phyloP scores from a whole-genome alignment of 2,329 filamentous ascomycete species.

The Exophiala lecanii-corni region DNA sequence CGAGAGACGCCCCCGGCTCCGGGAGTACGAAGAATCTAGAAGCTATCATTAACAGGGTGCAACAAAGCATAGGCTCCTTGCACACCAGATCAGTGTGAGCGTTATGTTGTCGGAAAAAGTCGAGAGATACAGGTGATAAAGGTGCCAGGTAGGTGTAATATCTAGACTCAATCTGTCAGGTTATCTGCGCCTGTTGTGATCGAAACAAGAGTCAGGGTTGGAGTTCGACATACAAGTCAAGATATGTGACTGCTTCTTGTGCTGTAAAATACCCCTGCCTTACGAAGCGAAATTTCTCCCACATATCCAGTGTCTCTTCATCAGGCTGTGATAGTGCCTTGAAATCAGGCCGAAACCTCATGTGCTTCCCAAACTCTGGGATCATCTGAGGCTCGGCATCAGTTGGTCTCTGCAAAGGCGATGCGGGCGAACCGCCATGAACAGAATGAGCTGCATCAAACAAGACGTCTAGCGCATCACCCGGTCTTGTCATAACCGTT shows the following conservation, averaged over 20 bases:
- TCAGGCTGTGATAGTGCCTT: not conserved
- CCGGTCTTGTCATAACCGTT: not conserved
- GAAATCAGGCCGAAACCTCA: too few species aligned
- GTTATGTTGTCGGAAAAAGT: constrained; percentile 47
- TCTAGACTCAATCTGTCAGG: too few species aligned
- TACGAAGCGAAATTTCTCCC: constrained; percentile 44
- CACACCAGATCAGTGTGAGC: constrained; percentile 47
- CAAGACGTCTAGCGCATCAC: not conserved
- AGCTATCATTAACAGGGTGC: constrained; percentile 52
- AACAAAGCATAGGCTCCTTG: constrained; percentile 50
- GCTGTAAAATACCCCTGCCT: constrained; percentile 55
- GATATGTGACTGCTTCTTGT: constrained; percentile 49
- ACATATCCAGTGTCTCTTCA: not conserved
- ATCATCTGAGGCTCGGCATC: too few species aligned
- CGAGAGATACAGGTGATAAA: constrained; percentile 47
- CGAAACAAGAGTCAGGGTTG: too few species aligned
- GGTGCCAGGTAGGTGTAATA: constrained; percentile 49
- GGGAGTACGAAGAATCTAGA: constrained; percentile 47
- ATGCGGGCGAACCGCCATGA: too few species aligned
- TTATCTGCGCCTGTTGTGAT: too few species aligned
- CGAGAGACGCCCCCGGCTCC: constrained; percentile 44
- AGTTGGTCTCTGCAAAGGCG: too few species aligned
- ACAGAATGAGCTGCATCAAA: not conserved
- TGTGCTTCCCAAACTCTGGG: too few species aligned
- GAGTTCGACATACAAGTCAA: constrained; percentile 45